A percentile compares a stretch with the other conserved stretches of the same genome.
These are phyloP conservation scores for Globisporangium canariense DNA, from an alignment of 352 stramenopile genomes.

Conservation along the genomic window DNA sequence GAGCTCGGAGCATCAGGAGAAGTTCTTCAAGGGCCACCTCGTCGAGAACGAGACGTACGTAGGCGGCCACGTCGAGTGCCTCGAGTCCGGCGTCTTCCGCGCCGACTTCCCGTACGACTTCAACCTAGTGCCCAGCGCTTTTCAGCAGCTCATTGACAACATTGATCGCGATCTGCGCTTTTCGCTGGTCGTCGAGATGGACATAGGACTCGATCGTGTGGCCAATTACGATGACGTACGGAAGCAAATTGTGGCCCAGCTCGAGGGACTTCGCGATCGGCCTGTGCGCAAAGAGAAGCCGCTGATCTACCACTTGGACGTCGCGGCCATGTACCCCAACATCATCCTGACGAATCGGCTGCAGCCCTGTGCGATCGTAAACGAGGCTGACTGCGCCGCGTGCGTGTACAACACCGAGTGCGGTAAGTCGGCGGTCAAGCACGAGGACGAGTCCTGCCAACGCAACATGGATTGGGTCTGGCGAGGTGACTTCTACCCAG, in stretches of 20 bases:
- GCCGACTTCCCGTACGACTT: slow-evolving; percentile 98
- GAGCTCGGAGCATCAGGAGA: slow-evolving; percentile 68
- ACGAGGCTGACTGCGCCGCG: slow-evolving; percentile 93
- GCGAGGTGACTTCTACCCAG: slow-evolving; percentile 95
- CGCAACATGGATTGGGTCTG: slow-evolving; percentile 98
- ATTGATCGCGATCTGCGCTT: slow-evolving; percentile 97
- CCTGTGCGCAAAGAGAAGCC: slow-evolving; percentile 90
- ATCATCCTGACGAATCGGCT: slow-evolving; percentile 99
- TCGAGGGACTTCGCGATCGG: slow-evolving; percentile 93
- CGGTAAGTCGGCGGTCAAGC: slow-evolving; percentile 57
- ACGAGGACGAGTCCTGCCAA: slow-evolving; percentile 92
- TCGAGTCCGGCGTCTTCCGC: slow-evolving; percentile 98
- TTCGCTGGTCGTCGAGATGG: slow-evolving; percentile 93
- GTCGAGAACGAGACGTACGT: slow-evolving; percentile 99
- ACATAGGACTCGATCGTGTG: slow-evolving; percentile 86
- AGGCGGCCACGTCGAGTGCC: slow-evolving; percentile 98
- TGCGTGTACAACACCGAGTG: slow-evolving; percentile 93
- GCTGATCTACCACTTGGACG: slow-evolving; percentile 99
- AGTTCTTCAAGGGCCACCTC: slow-evolving; percentile 93
- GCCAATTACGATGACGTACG: slow-evolving; percentile 87
- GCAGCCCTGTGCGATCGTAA: slow-evolving; percentile 96
- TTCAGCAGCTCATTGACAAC: slow-evolving; percentile 95
- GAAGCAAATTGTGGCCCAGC: slow-evolving; percentile 89
- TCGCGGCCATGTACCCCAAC: slow-evolving; percentile 99
- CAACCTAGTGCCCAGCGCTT: slow-evolving; percentile 90